A percentile compares a stretch with the other conserved stretches of the same genome.
Conservation (phyloP, 108 stramenopile genomes). For the Nitzschia sp. region DNA sequence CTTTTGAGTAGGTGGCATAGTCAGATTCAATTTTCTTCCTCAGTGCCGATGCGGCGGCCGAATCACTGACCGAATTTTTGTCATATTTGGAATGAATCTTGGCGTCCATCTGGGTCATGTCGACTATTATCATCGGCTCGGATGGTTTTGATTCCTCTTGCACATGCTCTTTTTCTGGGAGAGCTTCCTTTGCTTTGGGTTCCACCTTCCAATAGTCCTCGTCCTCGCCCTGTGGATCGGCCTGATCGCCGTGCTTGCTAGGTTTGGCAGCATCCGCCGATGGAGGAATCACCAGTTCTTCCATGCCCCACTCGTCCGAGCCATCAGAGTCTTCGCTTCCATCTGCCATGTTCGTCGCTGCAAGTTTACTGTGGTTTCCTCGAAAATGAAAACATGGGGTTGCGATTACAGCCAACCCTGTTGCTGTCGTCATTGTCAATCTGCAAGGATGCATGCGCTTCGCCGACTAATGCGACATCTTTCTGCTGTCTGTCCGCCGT, state of each 20-base stretch:
- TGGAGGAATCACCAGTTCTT: constrained; percentile 37
- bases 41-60: constrained; percentile 38
- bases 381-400: too few relatives aligned
- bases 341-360: constrained; percentile 9
- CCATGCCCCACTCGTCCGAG: constrained; percentile 42
- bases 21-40: constrained; percentile 39
- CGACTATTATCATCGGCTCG: constrained; percentile 50
- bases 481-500: too few relatives aligned
- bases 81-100: constrained; percentile 49
- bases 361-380: too few relatives aligned
- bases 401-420: too few relatives aligned
- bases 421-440: too few relatives aligned
- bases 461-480: too few relatives aligned
- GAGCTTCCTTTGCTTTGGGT: constrained; percentile 1
- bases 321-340: constrained; percentile 30
- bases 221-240: constrained; percentile 9
- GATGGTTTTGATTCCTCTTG: neutral
- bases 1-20: constrained; percentile 40
- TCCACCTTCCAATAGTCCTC: constrained; percentile 32
- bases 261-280: neutral
- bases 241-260: neutral
- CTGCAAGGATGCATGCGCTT: too few relatives aligned
- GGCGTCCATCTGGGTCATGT: constrained; percentile 36
- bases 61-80: constrained; percentile 41
- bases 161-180: neutral